Evolutionary conservation across 345 rosid genomes (phyloP), one percentile per base, ranked within the genome.

Genomic region (Eucalyptus pauciflora): DNA sequence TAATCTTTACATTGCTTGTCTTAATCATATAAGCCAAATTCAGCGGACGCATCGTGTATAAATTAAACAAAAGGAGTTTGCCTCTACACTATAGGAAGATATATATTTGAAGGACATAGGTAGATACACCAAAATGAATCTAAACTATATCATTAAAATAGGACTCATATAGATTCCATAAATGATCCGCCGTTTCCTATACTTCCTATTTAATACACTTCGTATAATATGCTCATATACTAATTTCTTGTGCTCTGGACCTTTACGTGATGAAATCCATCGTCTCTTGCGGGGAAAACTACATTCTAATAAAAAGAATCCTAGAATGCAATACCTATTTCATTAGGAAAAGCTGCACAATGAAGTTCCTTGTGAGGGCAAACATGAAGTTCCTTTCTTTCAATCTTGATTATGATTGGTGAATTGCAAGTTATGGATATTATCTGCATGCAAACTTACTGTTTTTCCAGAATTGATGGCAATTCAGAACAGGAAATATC

Each of bases 131-230:
- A 60, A 60, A 27, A 60, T 18, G 58, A 60, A 60, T 60, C 69
- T 27, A 60, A 60, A 27, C 69, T 12, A 0, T 12, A 27, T 12
- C 0, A 60, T 60, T 27, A 11, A 60, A 27, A 60, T 0, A 12
- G 69, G 31, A 60, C 31, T 27, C 15, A 0, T 0, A 27, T 27
- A 0, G 16, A 27, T 27, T 60, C 15, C 0, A 13, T n/a, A 64
- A 13, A 31, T 64, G 5, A 64, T 64, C 37, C 20, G 4, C 0
- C 41, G 76, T 64, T n/a, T 64, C 15, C 15, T 16, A n/a, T n/a
- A 64, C 20, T n/a, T 64, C 37, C 37, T 64, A n/a, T 7, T n/a
- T n/a, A 64, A n/a, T 29, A n/a, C 41, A n/a, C 18, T 64, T 14
- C 10, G 17, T 64, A 64, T 14, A 13, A 64, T 64, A 64, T n/a